phyloP scores from a whole-genome alignment of 371 early-diverging fungal species.

The Mortierella sp. region DNA sequence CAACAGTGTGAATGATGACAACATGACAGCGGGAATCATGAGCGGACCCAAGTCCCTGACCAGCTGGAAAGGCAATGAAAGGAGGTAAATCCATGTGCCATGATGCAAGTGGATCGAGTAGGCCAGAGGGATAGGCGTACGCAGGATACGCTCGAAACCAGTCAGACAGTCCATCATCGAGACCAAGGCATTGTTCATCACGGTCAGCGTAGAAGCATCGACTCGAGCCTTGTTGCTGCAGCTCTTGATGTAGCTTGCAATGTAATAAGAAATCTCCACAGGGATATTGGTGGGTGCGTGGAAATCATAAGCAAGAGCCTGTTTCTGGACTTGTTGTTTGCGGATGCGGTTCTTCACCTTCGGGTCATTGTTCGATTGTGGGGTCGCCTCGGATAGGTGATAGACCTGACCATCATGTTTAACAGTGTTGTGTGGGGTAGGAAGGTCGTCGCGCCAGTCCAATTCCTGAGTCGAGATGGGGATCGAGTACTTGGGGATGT shows the following conservation, averaged over 20 bases:
- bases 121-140: conserved; percentile 85
- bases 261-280: conserved; percentile 57
- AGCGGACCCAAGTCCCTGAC: conserved; percentile 43
- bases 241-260: conserved; percentile 56
- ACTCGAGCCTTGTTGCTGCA: conserved; percentile 35
- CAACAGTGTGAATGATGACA: conserved; percentile 75
- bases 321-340: conserved; percentile 20
- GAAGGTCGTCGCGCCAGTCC: conserved; percentile 38
- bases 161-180: conserved; percentile 58
- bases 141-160: conserved; percentile 79
- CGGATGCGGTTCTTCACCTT: conserved; percentile 4
- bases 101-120: conserved; percentile 84
- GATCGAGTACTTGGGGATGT: conserved; percentile 54
- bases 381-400: not conserved
- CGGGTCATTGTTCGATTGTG: not conserved
- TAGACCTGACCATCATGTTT: not conserved
- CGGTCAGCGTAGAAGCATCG: conserved; percentile 46
- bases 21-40: conserved; percentile 59
- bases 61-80: conserved; percentile 77
- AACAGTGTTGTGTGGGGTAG: conserved; percentile 8
- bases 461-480: conserved; percentile 47
- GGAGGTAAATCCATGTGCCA: conserved; percentile 72
- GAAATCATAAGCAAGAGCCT: conserved; percentile 44
- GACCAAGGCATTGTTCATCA: conserved; percentile 52
- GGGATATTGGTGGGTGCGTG: conserved; percentile 58